phyloP scores from a whole-genome alignment of 2,329 filamentous ascomycete species.

The Neofusicoccum parvum region DNA sequence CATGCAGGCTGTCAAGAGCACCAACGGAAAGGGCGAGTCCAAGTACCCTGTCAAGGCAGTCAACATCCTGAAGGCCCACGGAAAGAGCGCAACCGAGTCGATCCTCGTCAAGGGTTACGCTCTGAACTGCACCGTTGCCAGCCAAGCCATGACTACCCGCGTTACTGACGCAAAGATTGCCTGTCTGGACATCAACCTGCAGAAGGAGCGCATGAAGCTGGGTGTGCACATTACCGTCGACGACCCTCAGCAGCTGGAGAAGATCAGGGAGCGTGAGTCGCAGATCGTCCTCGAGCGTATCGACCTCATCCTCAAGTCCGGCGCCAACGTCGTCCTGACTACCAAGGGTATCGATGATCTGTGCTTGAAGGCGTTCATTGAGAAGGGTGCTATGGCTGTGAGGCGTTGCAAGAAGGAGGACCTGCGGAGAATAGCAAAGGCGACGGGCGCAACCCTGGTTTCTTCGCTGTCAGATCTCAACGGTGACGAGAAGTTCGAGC shows the following conservation, averaged over 20 bases:
- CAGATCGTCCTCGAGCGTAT: slow-evolving; percentile 92
- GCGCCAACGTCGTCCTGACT: slow-evolving; percentile 92
- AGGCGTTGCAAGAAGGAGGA: slow-evolving; percentile 99
- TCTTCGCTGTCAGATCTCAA: slow-evolving; percentile 95
- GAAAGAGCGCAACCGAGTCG: slow-evolving; percentile 87
- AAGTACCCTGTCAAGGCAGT: slow-evolving; percentile 99
- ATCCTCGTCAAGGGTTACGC: slow-evolving; percentile 94
- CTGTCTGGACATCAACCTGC: slow-evolving; percentile 94
- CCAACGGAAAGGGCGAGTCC: slow-evolving; percentile 84
- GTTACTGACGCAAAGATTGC: slow-evolving; percentile 96
- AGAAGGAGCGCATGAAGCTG: slow-evolving; percentile 99
- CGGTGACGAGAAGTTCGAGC: slow-evolving; percentile 94
- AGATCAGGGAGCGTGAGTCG: slow-evolving; percentile 90
- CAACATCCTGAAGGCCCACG: slow-evolving; percentile 97
- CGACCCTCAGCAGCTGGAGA: slow-evolving; percentile 94
- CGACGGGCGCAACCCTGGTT: slow-evolving; percentile 89
- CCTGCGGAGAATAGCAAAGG: slow-evolving; percentile 90
- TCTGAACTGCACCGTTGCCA: slow-evolving; percentile 97
- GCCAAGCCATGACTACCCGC: slow-evolving; percentile 94
- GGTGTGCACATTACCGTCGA: slow-evolving; percentile 98
- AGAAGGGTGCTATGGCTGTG: slow-evolving; percentile 93
- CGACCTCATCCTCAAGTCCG: slow-evolving; percentile 96
- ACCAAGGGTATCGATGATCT: slow-evolving; percentile 99
- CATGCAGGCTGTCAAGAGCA: slow-evolving; percentile 91
- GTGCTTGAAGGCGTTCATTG: slow-evolving; percentile 90